A percentile compares a stretch with the other conserved stretches of the same genome.
Conservation (phyloP, 1,139 yeast genomes). For the Lodderomyces jiufengensis region DNA sequence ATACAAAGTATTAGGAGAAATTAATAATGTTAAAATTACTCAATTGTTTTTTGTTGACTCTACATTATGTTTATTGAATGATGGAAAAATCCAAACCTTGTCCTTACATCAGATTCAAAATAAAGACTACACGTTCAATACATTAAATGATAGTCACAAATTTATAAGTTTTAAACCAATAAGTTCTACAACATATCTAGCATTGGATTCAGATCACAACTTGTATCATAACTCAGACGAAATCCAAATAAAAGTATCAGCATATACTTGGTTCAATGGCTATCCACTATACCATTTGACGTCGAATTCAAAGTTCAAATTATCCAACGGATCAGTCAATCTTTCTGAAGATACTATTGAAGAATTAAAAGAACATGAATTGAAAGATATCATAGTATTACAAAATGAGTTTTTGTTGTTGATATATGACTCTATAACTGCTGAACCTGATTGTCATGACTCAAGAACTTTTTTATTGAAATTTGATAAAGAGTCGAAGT, state of each 20-base stretch:
- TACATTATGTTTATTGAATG: constrained; percentile 20
- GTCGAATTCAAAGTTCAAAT: too few relatives aligned
- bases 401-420: background rate
- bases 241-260: constrained; percentile 11
- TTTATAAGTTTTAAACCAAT: constrained; percentile 8
- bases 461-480: constrained; percentile 9
- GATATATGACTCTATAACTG: constrained; percentile 3
- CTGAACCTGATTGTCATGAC: constrained; percentile 21
- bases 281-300: too few relatives aligned
- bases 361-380: constrained; percentile 2
- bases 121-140: constrained; percentile 8
- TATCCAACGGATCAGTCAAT: constrained; percentile 6
- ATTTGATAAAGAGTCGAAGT: constrained; percentile 1
- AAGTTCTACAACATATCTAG: constrained; percentile 5
- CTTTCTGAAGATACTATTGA: constrained; percentile 3
- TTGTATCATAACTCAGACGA: constrained; percentile 9
- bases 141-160: background rate
- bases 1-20: constrained; percentile 7
- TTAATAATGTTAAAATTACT: constrained; percentile 13
- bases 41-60: constrained; percentile 29
- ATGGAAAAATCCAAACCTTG: constrained; percentile 6
- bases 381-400: constrained; percentile 6
- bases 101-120: constrained; percentile 6
- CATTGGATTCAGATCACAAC: constrained; percentile 5
- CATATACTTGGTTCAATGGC: constrained; percentile 17